Conservation (phyloP, 768 basidiomycete genomes). For the Boletus barrowsii region DNA sequence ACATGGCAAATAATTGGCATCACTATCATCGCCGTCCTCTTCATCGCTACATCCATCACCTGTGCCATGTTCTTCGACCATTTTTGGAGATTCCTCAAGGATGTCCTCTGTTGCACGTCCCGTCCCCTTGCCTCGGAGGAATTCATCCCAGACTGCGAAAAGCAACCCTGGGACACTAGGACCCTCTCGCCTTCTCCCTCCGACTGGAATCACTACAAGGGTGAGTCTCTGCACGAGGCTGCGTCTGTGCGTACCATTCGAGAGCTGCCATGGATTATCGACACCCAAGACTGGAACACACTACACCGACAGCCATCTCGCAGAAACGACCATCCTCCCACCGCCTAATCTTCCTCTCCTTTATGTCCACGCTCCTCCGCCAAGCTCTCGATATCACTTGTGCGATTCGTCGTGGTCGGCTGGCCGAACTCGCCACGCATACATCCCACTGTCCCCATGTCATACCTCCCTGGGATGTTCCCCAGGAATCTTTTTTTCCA, state of each 20-base stretch:
- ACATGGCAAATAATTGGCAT: slow-evolving; percentile 73
- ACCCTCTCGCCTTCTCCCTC: slow-evolving; percentile 2
- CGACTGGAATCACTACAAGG: background rate
- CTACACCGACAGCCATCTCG: slow-evolving; percentile 22
- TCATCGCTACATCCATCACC: slow-evolving; percentile 53
- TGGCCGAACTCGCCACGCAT: slow-evolving; percentile 9
- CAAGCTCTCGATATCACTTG: too few species aligned
- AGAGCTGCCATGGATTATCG: slow-evolving; percentile 26
- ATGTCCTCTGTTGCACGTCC: slow-evolving; percentile 42
- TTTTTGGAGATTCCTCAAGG: slow-evolving; percentile 60
- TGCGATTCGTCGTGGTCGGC: slow-evolving; percentile 6
- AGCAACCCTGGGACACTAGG: slow-evolving; percentile 51
- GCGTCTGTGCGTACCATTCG: slow-evolving; percentile 3
- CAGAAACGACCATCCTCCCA: slow-evolving; percentile 9
- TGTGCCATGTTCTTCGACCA: slow-evolving; percentile 68
- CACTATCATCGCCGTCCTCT: slow-evolving; percentile 58
- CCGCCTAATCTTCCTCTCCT: slow-evolving; percentile 1
- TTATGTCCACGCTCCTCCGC: too few species aligned
- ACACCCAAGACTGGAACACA: slow-evolving; percentile 10
- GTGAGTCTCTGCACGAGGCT: background rate
- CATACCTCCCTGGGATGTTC: background rate
- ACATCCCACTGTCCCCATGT: background rate
- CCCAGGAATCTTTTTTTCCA: slow-evolving; percentile 42
- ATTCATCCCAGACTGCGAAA: slow-evolving; percentile 63
- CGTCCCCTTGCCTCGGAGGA: slow-evolving; percentile 42